Base-by-base conservation (phyloP, 164 flowering plant species). In the Piper longum region DNA sequence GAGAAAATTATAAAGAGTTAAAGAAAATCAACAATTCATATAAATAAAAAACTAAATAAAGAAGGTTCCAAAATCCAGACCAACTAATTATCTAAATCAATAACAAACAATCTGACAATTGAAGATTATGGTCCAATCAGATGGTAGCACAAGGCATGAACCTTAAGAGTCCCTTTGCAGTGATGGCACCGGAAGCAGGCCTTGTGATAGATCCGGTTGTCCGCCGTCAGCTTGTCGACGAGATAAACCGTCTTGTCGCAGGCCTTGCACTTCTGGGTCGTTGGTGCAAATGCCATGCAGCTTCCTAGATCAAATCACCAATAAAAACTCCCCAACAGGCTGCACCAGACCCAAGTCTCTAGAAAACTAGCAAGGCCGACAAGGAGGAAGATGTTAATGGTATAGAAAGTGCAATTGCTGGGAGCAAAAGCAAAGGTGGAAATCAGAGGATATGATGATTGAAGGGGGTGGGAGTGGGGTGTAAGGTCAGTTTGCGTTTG, bases 211-310 rank as follows among this genome's bases (percentile, higher is more conserved):
- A 26, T 26, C 36, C 36, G 36, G 36, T 26, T 26, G 36, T 26
- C 36, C 36, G 36, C 36, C 36, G 36, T 26, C 36, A 26, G 36
- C 36, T 26, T 26, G 36, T 26, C 36, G 36, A 26, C 36, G 36
- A 26, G 36, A 26, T 26, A 26, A 26, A 26, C 36, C 36, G 36
- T 26, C 36, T 26, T 26, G 36, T 26, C 36, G 36, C 36, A 26
- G 36, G 36, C 36, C 2, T 26, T 26, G 36, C 36, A 26, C 36
- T 26, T 26, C 80, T 88, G 95, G 70, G 87, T 85, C 71, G 95
- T 88, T 71, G 92, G 92, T 72, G 88, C 87, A 75, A 87, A 87
- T 26, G 97, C 89, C 96, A 88, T 87, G 41, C 36, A 39, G 17
- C 13, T 58, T 9, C 41, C 61, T 2, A 13, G 41, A 5, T 16